Evolutionary conservation across 2,329 filamentous ascomycete genomes (phyloP), one percentile per base, ranked within the genome.

Genomic region (Clonostachys rhizophaga): DNA sequence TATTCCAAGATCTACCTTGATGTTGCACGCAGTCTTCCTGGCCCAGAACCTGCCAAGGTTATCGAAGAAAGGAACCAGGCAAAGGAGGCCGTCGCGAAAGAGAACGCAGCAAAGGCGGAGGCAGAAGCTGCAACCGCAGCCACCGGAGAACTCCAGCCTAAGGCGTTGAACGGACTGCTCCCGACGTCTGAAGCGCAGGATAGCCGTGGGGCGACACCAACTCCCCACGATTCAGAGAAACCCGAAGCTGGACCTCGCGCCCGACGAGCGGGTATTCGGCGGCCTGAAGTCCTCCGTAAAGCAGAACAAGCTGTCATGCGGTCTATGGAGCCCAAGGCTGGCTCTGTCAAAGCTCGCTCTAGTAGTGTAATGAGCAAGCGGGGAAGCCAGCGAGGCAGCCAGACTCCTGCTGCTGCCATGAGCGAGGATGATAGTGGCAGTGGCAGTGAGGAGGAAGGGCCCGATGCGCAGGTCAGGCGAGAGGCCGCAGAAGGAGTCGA

Each of bases 1-100:
- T 99, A 96, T 64, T 87, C 89, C 2, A 77, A 83, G 43, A 72
- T 95, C 14, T 94, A 89, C 60, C 75, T 78, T 16, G 79, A 85
- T 33, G 70, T 91, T 43, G 82, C 82, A 3, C 78, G 78, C 40
- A 74, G 72, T 5, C 67, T 90, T 3, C 77, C 79, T 0, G 71
- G 72, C 30, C 61, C 65, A n/a, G 67, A 75, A 42, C 68, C 77
- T 18, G 65, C 72, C 50, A 62, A 66, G 49, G 65, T 72, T 47
- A 72, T 70, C 53, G 77, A 65, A 55, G 78, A 68, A 51, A 67
- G 69, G 43, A 68, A 68, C 7, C 66, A 64, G 6, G 69, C 63
- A 5, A 67, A 67, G 48, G 72, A 72, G 37, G 69, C 42, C 18
- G 39, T 20, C 7, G 44, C n/a, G 11, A 24, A 17, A 24, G 44